These are phyloP conservation scores for Striga hermonthica DNA, from an alignment of 305 asterid species.

Conservation along the genomic window DNA sequence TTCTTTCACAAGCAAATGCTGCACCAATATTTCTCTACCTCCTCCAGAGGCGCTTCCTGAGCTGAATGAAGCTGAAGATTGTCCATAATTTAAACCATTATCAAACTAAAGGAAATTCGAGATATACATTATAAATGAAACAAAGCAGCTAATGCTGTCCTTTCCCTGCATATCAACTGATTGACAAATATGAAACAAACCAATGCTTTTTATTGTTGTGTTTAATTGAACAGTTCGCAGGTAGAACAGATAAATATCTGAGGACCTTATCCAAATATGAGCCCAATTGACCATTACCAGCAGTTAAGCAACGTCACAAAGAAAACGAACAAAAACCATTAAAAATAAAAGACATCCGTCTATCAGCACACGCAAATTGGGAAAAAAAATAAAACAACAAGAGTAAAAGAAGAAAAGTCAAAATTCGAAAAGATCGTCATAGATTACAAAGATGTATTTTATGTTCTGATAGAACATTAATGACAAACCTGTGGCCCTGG, in stretches of 20 bases:
- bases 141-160: constrained; percentile 12
- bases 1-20: constrained; percentile 92
- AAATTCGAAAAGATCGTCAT: not conserved
- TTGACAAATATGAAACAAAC: not conserved
- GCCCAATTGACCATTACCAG: not conserved
- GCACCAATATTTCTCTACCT: constrained; percentile 78
- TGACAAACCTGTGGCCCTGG: constrained; percentile 39
- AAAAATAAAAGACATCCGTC: not conserved
- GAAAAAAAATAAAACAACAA: not conserved
- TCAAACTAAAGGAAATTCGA: constrained; percentile 24
- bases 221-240: not conserved
- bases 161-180: constrained; percentile 6
- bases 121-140: constrained; percentile 7
- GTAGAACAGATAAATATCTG: not conserved
- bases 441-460: not conserved
- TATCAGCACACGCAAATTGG: not conserved
- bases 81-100: constrained; percentile 22
- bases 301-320: not conserved
- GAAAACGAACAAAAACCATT: not conserved
- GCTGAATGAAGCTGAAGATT: constrained; percentile 66
- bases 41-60: constrained; percentile 50
- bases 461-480: constrained; percentile 10
- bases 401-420: not conserved
- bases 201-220: not conserved
- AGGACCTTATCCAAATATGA: not conserved